These are phyloP conservation scores for Dactylonectria macrodidyma DNA, from an alignment of 2,329 filamentous ascomycete species.

Conservation along the genomic window DNA sequence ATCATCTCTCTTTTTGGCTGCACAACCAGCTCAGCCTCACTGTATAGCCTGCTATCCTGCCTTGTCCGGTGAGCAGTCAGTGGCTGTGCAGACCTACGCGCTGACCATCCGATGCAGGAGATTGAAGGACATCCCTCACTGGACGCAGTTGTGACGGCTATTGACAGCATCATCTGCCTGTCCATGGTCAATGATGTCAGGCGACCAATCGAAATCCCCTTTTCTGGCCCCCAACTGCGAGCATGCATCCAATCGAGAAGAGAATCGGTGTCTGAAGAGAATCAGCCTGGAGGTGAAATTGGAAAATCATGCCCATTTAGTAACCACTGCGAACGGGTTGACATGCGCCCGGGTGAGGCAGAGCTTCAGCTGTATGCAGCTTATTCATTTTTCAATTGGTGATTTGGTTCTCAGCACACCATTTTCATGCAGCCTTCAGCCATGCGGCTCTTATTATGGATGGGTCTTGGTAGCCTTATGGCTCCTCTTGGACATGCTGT, in stretches of 20 bases:
- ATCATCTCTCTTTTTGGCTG: not conserved
- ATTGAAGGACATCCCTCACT: not conserved
- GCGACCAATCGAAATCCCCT: not conserved
- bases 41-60: not conserved
- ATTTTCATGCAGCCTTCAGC: not conserved
- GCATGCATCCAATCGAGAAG: not conserved
- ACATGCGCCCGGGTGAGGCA: not conserved
- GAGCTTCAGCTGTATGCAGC: not conserved
- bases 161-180: not conserved
- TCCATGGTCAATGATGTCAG: not conserved
- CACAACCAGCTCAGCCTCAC: not conserved
- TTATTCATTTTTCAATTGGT: not conserved
- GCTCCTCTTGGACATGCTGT: not conserved
- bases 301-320: not conserved
- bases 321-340: not conserved
- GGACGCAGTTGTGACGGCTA: not conserved
- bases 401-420: not conserved
- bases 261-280: not conserved
- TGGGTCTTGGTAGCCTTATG: not conserved
- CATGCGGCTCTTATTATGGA: not conserved
- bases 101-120: not conserved
- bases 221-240: not conserved
- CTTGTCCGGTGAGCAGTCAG: not conserved
- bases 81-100: not conserved
- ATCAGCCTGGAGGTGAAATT: not conserved